A percentile compares a stretch with the other conserved stretches of the same genome.
These are phyloP conservation scores for Penicillium daleae DNA, from an alignment of 495 filamentous ascomycete species.

Conservation along the genomic window DNA sequence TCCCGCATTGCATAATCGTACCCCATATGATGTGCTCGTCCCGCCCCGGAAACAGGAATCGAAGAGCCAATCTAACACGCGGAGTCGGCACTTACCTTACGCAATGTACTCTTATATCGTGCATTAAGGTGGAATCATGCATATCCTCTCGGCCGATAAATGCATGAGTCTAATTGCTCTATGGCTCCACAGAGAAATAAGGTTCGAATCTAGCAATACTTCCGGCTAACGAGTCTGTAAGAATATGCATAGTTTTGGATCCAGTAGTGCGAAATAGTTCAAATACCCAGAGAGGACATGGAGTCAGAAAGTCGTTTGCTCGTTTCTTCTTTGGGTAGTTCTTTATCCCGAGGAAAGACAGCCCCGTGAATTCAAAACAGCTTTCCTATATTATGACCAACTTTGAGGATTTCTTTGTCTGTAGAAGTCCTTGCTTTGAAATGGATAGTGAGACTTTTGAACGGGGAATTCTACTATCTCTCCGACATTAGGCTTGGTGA, in stretches of 20 bases:
- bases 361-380: too few relatives aligned
- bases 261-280: too few relatives aligned
- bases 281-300: too few relatives aligned
- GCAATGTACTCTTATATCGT: background rate
- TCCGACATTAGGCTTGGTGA: too few relatives aligned
- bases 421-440: too few relatives aligned
- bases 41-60: background rate
- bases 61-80: background rate
- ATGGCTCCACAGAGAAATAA: background rate
- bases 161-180: background rate
- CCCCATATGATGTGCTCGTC: constrained; percentile 5
- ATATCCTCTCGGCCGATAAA: background rate
- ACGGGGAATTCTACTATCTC: too few relatives aligned
- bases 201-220: background rate
- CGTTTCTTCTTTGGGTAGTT: too few relatives aligned
- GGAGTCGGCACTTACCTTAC: background rate
- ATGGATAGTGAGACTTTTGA: too few relatives aligned
- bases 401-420: too few relatives aligned
- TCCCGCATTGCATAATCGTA: background rate
- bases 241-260: background rate
- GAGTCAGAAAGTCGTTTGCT: too few relatives aligned
- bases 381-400: too few relatives aligned
- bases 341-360: too few relatives aligned
- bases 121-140: background rate
- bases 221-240: background rate